phyloP scores from a whole-genome alignment of 805 yeast genomes.

The Lipomyces oligophaga region DNA sequence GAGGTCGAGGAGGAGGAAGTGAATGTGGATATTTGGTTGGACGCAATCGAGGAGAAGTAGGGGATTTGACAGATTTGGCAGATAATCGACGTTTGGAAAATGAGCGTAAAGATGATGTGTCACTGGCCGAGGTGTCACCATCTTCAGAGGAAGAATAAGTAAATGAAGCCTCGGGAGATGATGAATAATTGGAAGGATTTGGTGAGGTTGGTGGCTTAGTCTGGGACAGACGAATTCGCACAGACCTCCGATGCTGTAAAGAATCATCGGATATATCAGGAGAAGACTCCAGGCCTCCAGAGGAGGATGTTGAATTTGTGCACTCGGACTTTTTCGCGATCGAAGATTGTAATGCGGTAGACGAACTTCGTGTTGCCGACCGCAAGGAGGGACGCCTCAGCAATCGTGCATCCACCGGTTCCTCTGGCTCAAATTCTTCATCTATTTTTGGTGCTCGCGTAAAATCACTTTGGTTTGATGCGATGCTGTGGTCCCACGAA shows the following conservation, averaged over 20 bases:
- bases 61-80: constrained; percentile 14
- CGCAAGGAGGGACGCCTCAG: too few species aligned
- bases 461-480: not conserved
- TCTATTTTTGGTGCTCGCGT: not conserved
- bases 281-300: constrained; percentile 3
- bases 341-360: constrained; percentile 8
- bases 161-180: constrained; percentile 1
- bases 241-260: too few species aligned
- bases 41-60: constrained; percentile 19
- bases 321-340: constrained; percentile 1
- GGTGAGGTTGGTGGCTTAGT: constrained; percentile 1
- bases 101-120: not conserved
- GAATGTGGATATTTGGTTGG: constrained; percentile 19
- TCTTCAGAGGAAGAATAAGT: not conserved
- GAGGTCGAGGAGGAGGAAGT: constrained; percentile 24
- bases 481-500: constrained; percentile 1
- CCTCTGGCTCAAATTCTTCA: constrained; percentile 12
- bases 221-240: constrained; percentile 13
- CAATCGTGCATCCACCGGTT: not conserved
- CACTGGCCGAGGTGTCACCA: not conserved
- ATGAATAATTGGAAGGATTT: not conserved
- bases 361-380: too few species aligned
- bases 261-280: too few species aligned
- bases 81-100: not conserved
- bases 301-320: not conserved